Conservation (phyloP, 2,329 filamentous ascomycete species). For the Neodidymelliopsis sp. region DNA sequence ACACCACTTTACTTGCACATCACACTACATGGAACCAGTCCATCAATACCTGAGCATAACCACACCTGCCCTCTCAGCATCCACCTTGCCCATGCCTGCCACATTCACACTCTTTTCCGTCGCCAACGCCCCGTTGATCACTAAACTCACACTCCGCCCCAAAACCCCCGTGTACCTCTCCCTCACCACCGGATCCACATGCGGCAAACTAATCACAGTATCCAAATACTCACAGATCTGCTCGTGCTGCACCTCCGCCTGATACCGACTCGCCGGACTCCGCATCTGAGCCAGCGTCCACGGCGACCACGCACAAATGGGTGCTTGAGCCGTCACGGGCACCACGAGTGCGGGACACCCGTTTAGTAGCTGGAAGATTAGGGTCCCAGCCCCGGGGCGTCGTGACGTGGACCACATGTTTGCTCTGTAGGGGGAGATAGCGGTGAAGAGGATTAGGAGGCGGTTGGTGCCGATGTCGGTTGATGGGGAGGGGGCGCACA, state of each 20-base stretch:
- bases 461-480: slow-evolving; percentile 44
- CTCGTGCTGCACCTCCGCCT: slow-evolving; percentile 41
- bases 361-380: slow-evolving; percentile 48
- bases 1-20: neutral
- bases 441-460: slow-evolving; percentile 49
- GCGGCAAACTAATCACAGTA: slow-evolving; percentile 34
- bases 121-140: slow-evolving; percentile 49
- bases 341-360: slow-evolving; percentile 49
- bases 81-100: slow-evolving; percentile 36
- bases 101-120: slow-evolving; percentile 27
- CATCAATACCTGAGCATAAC: slow-evolving; percentile 49
- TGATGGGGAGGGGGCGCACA: slow-evolving; percentile 42
- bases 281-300: slow-evolving; percentile 47
- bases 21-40: neutral
- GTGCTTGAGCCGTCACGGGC: slow-evolving; percentile 39
- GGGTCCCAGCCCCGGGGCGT: slow-evolving; percentile 47
- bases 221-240: slow-evolving; percentile 49
- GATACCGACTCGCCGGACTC: slow-evolving; percentile 23
- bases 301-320: slow-evolving; percentile 44
- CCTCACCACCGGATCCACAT: slow-evolving; percentile 30
- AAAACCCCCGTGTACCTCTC: slow-evolving; percentile 45
- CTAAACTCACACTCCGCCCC: slow-evolving; percentile 43
- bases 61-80: slow-evolving; percentile 48
- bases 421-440: slow-evolving; percentile 46
- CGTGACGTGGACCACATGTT: slow-evolving; percentile 49